These are phyloP conservation scores for Aspergillus sp. DNA, from an alignment of 2,329 filamentous ascomycete genomes.

Conservation along the genomic window DNA sequence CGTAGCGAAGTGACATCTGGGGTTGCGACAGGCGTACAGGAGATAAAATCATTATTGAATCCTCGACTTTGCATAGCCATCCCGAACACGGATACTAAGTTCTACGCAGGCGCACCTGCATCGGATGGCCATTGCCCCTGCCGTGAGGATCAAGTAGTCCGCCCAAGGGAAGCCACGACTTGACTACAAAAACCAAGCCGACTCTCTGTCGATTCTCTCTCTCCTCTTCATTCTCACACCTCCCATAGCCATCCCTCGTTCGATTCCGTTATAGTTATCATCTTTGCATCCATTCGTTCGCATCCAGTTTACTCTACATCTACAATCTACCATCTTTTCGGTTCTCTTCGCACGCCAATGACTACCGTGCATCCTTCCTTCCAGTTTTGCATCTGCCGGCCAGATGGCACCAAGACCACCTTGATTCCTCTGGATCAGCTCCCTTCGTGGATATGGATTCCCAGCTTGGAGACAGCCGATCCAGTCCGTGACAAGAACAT, in stretches of 20 bases:
- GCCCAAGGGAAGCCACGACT: neutral
- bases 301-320: conserved; percentile 1
- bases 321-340: neutral
- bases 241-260: neutral
- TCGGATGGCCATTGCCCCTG: neutral
- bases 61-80: neutral
- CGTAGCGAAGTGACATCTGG: too few relatives aligned
- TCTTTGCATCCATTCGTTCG: neutral
- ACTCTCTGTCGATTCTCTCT: neutral
- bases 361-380: conserved; percentile 20
- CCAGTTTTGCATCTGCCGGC: conserved; percentile 33
- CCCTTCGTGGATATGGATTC: conserved; percentile 27
- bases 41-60: too few relatives aligned
- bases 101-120: too few relatives aligned
- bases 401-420: conserved; percentile 28
- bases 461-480: conserved; percentile 11
- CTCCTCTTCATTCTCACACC: conserved; percentile 1
- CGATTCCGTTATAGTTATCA: neutral
- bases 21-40: too few relatives aligned
- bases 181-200: neutral
- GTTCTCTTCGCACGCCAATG: neutral
- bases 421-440: conserved; percentile 39
- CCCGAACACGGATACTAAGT: too few relatives aligned
- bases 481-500: conserved; percentile 11
- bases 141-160: neutral